Evolutionary conservation across 1,284 basidiomycete species (phyloP), one percentile per base, ranked within the genome.

Genomic region (Mycena citricolor): DNA sequence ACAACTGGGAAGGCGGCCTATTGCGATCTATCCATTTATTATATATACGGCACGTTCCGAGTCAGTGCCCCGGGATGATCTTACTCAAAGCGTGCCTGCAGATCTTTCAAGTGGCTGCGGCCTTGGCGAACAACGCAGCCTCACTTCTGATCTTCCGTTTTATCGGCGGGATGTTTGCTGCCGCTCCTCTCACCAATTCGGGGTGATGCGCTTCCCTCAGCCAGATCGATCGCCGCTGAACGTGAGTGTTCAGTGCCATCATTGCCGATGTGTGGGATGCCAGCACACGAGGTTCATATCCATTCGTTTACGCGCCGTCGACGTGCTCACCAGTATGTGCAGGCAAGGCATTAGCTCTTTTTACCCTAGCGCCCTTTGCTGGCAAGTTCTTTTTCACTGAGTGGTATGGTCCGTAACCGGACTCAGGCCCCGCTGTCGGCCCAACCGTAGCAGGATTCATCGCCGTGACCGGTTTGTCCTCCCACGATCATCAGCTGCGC

Each of bases 351-450:
- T 66, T 90, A 42, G 78, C 81, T 12, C 60, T 85, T 37, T 89
- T 88, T 57, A 74, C 79, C 1, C 61, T 87, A 5, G 84, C 86
- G 4, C 90, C 90, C 1, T 91, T 92, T 55, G 83, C 85, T 5
- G 86, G 86, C 8, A 26, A 32, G 25, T 31, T 10, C 21, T 12
- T 36, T 8, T 12, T 7, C 34, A 17, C 34, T 17, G 8, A 33
- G 16, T 2, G 16, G 3, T 17, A 6, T 30, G 6, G 20, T 10
- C 32, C 36, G 29, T 14, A 46, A 17, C 30, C n/a, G 12, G 19
- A 22, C 11, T 30, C 13, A 39, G 26, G 22, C 19, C 64, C 63
- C n/a, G 62, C 64, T 13, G 48, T 81, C 19, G 86, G 83, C 0
- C 87, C 88, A 1, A 77, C 81, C 28, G 76, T 86, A 10, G 76